Percentiles rank a stretch among this genome's conserved stretches.
Conservation (phyloP, 257 asterid genomes). For the Lycium barbarum region DNA sequence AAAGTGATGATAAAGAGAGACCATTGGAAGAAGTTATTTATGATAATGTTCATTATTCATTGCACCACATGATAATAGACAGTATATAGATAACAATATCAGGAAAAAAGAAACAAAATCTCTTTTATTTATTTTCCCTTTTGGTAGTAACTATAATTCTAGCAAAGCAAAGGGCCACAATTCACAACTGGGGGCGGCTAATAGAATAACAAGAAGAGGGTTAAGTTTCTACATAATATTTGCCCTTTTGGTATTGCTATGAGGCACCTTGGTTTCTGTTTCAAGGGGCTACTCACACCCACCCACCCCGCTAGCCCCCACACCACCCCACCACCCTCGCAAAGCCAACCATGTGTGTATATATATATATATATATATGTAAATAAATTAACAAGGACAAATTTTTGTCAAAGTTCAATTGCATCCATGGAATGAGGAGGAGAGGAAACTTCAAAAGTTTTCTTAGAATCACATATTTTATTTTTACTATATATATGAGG, state of each 20-base stretch:
- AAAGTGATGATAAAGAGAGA: conserved; percentile 5
- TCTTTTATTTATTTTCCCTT: background rate
- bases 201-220: background rate
- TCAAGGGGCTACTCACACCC: conserved; percentile 2
- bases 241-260: conserved; percentile 16
- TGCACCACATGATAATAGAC: conserved; percentile 19
- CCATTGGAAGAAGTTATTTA: background rate
- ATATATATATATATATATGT: background rate
- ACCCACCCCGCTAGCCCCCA: background rate
- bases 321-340: background rate
- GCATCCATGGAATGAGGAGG: conserved; percentile 45
- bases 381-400: conserved; percentile 28
- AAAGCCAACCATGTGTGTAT: background rate
- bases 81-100: background rate
- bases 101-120: background rate
- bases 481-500: background rate
- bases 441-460: conserved; percentile 23
- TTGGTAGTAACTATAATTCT: conserved; percentile 23
- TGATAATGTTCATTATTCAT: conserved; percentile 27
- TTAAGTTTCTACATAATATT: conserved; percentile 14
- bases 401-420: conserved; percentile 43
- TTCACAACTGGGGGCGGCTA: conserved; percentile 29
- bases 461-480: conserved; percentile 6
- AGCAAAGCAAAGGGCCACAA: conserved; percentile 21
- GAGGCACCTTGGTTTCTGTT: conserved; percentile 25